phyloP scores from a whole-genome alignment of 1,139 yeast species.

The Meyerozyma carpophila region DNA sequence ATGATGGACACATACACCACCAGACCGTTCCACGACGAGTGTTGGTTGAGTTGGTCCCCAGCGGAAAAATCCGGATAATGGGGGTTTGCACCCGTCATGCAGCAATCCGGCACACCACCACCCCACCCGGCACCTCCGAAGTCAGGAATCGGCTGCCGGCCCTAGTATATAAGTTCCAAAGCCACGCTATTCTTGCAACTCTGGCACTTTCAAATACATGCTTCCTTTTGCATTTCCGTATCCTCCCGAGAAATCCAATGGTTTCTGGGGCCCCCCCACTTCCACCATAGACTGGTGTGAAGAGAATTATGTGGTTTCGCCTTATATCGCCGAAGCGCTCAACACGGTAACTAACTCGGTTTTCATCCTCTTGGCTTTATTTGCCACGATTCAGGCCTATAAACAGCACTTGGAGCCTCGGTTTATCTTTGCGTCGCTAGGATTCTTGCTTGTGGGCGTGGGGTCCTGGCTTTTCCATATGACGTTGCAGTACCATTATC shows the following conservation, averaged over 20 bases:
- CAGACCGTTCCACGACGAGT: conserved; percentile 45
- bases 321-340: conserved; percentile 80
- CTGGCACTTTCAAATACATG: conserved; percentile 16
- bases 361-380: conserved; percentile 62
- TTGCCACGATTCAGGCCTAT: conserved; percentile 59
- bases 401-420: conserved; percentile 61
- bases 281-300: conserved; percentile 96
- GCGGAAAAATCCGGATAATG: not conserved
- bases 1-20: conserved; percentile 52
- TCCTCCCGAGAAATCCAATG: conserved; percentile 38
- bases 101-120: not conserved
- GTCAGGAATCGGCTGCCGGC: not conserved
- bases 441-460: conserved; percentile 82
- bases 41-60: conserved; percentile 42
- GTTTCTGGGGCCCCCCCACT: conserved; percentile 47
- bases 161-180: not conserved
- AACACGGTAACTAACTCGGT: conserved; percentile 75
- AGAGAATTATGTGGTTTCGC: conserved; percentile 85
- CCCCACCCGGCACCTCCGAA: conserved; percentile 1
- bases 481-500: conserved; percentile 86
- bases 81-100: not conserved
- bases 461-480: conserved; percentile 96
- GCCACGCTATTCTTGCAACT: not conserved
- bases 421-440: conserved; percentile 66
- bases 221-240: conserved; percentile 44